Conservation (phyloP, 2,329 filamentous ascomycete genomes). For the Cercospora sesami region DNA sequence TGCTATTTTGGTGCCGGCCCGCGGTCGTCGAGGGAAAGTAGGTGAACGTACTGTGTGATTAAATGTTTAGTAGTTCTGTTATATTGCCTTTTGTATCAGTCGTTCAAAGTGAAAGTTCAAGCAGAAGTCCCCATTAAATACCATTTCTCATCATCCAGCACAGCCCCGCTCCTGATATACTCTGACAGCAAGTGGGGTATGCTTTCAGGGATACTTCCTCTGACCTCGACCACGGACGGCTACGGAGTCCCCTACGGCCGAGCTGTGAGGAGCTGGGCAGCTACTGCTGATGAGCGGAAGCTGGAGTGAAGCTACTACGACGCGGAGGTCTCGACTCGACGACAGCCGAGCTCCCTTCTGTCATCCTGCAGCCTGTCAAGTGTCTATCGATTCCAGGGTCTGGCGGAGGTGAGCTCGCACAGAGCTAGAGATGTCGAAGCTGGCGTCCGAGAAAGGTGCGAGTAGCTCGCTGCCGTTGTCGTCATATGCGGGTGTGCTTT, state of each 20-base stretch:
- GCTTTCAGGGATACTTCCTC: not conserved
- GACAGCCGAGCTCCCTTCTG: not conserved
- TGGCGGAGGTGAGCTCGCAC: not conserved
- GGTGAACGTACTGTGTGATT: not conserved
- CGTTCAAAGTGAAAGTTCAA: not conserved
- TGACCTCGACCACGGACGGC: not conserved
- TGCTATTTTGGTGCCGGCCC: not conserved
- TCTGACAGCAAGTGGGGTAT: slow-evolving; percentile 4
- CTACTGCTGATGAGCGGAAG: not conserved
- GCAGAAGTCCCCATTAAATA: not conserved
- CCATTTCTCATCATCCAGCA: not conserved
- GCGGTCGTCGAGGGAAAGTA: not conserved
- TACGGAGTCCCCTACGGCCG: not conserved
- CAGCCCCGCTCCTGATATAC: not conserved
- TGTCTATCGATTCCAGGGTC: not conserved
- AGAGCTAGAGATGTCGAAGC: not conserved
- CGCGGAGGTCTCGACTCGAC: slow-evolving; percentile 16
- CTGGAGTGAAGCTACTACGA: not conserved
- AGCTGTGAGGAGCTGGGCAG: not conserved
- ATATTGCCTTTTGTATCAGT: not conserved
- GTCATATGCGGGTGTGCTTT: not conserved
- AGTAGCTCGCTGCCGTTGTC: not conserved
- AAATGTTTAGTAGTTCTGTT: not conserved
- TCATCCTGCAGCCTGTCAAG: not conserved
- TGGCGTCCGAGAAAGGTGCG: not conserved